Evolutionary conservation across 1,284 basidiomycete species (phyloP).

Genomic region (Peniophora sp.): DNA sequence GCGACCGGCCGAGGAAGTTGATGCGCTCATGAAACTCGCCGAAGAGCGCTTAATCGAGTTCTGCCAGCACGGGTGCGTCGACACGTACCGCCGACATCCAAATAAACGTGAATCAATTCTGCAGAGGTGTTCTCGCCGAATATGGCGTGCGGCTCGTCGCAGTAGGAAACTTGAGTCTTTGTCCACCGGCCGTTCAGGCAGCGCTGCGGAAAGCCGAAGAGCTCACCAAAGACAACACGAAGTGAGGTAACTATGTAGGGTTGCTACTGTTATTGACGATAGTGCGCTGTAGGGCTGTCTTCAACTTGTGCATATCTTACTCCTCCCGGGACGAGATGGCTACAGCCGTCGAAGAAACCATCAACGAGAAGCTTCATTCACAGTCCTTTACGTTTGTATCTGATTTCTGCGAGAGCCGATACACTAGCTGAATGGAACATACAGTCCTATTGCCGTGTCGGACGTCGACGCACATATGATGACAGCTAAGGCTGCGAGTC

Average conservation of each 20-base stretch:
- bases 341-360: conserved; percentile 55
- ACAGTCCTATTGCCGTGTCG: conserved; percentile 55
- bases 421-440: neutral
- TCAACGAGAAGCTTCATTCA: conserved; percentile 26
- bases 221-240: conserved; percentile 69
- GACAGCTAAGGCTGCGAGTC: conserved; percentile 59
- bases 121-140: conserved; percentile 68
- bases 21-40: conserved; percentile 81
- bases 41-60: conserved; percentile 80
- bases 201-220: conserved; percentile 73
- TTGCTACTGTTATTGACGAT: neutral
- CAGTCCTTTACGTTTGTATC: conserved; percentile 1
- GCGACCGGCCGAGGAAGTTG: conserved; percentile 80
- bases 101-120: neutral
- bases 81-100: neutral
- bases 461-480: conserved; percentile 62
- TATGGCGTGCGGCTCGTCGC: conserved; percentile 85
- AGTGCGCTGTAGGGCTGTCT: conserved; percentile 54
- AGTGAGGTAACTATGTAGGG: conserved; percentile 32
- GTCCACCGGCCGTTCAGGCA: conserved; percentile 69
- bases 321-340: conserved; percentile 89
- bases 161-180: conserved; percentile 69
- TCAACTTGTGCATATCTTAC: conserved; percentile 96
- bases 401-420: conserved; percentile 1
- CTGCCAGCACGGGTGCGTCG: conserved; percentile 65